Conservation (phyloP, 495 filamentous ascomycete genomes). For the Penicillium mononematosum region DNA sequence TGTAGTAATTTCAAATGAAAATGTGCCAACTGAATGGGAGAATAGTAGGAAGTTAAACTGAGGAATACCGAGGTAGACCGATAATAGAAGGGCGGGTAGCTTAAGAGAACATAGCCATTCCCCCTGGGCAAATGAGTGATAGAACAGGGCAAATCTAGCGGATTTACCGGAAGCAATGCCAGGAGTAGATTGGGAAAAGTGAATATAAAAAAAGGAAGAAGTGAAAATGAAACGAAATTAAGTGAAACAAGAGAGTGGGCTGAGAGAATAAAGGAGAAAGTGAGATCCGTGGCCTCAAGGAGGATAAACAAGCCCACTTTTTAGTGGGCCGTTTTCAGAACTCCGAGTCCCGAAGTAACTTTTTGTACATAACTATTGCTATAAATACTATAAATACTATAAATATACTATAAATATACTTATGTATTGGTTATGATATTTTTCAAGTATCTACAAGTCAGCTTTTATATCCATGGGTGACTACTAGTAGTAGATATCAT, state of each 20-base stretch:
- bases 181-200: not conserved
- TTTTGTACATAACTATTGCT: not conserved
- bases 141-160: conserved; percentile 9
- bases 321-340: conserved; percentile 26
- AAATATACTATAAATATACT: not conserved
- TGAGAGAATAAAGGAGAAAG: conserved; percentile 11
- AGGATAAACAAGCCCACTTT: conserved; percentile 24
- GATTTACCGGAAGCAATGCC: conserved; percentile 4
- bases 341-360: not conserved
- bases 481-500: too few species aligned
- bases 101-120: conserved; percentile 18
- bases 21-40: not conserved
- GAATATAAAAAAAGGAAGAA: conserved; percentile 6
- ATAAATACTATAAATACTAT: not conserved
- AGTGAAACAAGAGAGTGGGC: conserved; percentile 7
- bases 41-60: not conserved
- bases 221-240: conserved; percentile 16
- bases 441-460: too few species aligned
- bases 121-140: conserved; percentile 13
- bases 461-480: too few species aligned
- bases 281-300: conserved; percentile 21
- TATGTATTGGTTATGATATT: too few species aligned
- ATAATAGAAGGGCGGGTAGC: conserved; percentile 10
- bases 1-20: not conserved
- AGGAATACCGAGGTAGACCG: conserved; percentile 5